Conservation (phyloP, 2,329 filamentous ascomycete species). For the Teratosphaeria epicoccoides region DNA sequence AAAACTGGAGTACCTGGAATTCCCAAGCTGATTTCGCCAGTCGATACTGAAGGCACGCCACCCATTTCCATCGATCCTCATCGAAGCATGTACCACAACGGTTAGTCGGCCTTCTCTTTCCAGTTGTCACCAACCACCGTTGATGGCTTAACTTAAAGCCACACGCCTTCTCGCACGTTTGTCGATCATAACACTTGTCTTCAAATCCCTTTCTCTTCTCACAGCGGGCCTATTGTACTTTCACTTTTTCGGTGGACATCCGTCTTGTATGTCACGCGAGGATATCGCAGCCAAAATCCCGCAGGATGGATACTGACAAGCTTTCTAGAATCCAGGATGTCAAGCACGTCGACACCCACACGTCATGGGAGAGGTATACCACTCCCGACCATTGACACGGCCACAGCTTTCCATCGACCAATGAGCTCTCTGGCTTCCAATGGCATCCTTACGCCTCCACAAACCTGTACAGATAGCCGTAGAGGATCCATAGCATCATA, state of each 20-base stretch:
- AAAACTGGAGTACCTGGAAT: slow-evolving; percentile 23
- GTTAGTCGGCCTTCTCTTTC: slow-evolving; percentile 14
- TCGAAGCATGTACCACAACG: slow-evolving; percentile 17
- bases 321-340: slow-evolving; percentile 17
- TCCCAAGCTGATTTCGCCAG: slow-evolving; percentile 16
- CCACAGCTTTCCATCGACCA: slow-evolving; percentile 7
- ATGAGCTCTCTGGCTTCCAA: slow-evolving; percentile 7
- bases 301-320: slow-evolving; percentile 1
- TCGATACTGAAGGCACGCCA: slow-evolving; percentile 13
- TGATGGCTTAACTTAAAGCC: slow-evolving; percentile 16
- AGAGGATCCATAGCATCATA: slow-evolving; percentile 17
- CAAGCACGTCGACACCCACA: slow-evolving; percentile 13
- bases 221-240: slow-evolving; percentile 5
- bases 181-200: slow-evolving; percentile 4
- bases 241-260: slow-evolving; percentile 5
- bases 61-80: slow-evolving; percentile 17
- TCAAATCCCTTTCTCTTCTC: slow-evolving; percentile 8
- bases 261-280: slow-evolving; percentile 15
- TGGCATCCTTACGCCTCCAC: slow-evolving; percentile 20
- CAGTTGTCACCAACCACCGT: slow-evolving; percentile 8
- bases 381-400: slow-evolving; percentile 19
- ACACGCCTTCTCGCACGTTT: slow-evolving; percentile 12
- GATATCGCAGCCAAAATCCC: background rate
- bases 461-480: slow-evolving; percentile 19
- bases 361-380: slow-evolving; percentile 14